Evolutionary conservation across 176 grass and related monocot genomes (phyloP), one percentile per base, ranked within the genome.

Genomic region (Carex kokanica): DNA sequence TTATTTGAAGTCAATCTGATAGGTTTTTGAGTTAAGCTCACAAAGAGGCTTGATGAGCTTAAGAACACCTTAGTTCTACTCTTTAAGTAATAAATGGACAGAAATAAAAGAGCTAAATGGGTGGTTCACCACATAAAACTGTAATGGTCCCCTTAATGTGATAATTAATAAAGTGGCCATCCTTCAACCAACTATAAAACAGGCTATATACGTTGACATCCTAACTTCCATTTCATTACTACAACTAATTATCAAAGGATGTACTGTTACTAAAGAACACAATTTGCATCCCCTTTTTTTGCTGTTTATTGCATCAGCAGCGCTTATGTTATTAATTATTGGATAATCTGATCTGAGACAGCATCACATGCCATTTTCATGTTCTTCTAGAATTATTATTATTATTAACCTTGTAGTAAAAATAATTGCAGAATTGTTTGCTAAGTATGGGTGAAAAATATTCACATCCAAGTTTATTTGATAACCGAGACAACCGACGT

Each of bases 151-250:
- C 79, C 79, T 63, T 45, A 27, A 74, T 47, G 69, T 73, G 69
- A 74, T 74, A 15, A 53, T 54, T 18, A 40, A 79, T 58, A 27
- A 45, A 20, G 60, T 43, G 36, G 57, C 3, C 58, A 81, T 64
- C 3, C 31, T 81, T 81, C 58, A 63, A 63, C 78, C 60, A 81
- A 81, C 78, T 63, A 81, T 27, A 65, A 52, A 81, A 60, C 45
- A 52, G 21, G 23, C 36, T 25, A 51, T 64, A 29, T 65, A 81
- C 58, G 60, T 81, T 81, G 79, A 81, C 79, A 81, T 81, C 79
- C 60, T 81, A 81, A 63, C 79, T 49, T 81, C 59, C 79, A 81
- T 63, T 13, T 65, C 57, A 81, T 81, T 61, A 80, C 2, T 16
- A 51, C 17, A 21, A 43, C 49, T 78, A 78, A 56, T 56, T 78